These are phyloP conservation scores for Ustilaginoidea virens DNA, from an alignment of 2,329 filamentous ascomycete species.

Conservation along the genomic window DNA sequence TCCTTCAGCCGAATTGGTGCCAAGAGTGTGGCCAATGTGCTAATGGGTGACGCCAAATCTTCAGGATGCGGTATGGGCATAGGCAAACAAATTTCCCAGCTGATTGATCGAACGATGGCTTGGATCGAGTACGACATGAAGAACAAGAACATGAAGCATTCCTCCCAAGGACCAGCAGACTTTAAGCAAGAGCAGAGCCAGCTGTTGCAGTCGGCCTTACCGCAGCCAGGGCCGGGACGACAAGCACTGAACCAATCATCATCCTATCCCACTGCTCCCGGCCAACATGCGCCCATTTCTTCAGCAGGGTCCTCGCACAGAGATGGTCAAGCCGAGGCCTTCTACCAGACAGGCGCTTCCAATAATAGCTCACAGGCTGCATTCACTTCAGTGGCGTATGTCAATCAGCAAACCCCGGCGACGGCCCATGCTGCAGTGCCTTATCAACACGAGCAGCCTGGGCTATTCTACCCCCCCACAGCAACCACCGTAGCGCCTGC, in stretches of 20 bases:
- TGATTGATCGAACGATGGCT: conserved; percentile 34
- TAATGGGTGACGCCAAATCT: conserved; percentile 8
- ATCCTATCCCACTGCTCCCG: neutral
- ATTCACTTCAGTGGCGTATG: neutral
- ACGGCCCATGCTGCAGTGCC: neutral
- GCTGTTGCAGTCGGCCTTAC: conserved; percentile 9
- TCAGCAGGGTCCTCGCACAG: conserved; percentile 6
- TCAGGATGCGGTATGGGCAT: conserved; percentile 29
- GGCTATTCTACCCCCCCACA: conserved; percentile 14
- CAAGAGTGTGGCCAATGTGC: too few species aligned
- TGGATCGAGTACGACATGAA: conserved; percentile 37
- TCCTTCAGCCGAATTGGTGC: too few species aligned
- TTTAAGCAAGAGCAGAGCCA: conserved; percentile 25
- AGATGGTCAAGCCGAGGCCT: conserved; percentile 13
- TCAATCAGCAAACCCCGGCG: neutral
- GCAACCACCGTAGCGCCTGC: conserved; percentile 9
- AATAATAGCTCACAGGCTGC: too few species aligned
- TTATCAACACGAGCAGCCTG: conserved; percentile 12
- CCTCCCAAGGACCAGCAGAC: conserved; percentile 7
- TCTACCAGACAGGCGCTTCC: conserved; percentile 11
- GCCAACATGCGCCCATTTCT: conserved; percentile 12
- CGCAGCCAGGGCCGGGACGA: conserved; percentile 17
- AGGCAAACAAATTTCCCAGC: conserved; percentile 26
- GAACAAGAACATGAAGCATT: conserved; percentile 13
- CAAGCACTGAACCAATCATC: conserved; percentile 12